Percentiles rank a stretch among this genome's conserved stretches.
phyloP scores from a whole-genome alignment of 83 land plant genomes.

The Picea engelmannii region DNA sequence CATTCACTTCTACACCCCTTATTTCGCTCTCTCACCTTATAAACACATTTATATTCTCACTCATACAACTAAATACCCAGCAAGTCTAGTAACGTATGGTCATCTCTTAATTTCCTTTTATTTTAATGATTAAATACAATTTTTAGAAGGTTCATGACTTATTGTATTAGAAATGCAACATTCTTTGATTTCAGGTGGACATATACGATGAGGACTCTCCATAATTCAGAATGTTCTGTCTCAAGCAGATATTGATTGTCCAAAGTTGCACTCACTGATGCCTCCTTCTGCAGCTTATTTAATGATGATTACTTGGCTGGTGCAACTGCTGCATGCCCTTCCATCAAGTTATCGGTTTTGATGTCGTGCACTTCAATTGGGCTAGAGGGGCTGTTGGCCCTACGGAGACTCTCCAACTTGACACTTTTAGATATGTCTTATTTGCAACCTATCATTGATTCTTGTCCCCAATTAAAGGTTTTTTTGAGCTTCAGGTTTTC shows the following conservation, averaged over 20 bases:
- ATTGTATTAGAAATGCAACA: too few species aligned
- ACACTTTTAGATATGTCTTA: slow-evolving; percentile 46
- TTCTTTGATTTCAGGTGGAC: too few species aligned
- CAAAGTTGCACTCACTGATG: slow-evolving; percentile 40
- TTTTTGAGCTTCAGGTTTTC: slow-evolving; percentile 49
- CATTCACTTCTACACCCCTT: too few species aligned
- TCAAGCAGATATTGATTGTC: slow-evolving; percentile 44
- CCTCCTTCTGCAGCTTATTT: slow-evolving; percentile 54
- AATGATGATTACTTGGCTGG: slow-evolving; percentile 45
- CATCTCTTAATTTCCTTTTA: too few species aligned
- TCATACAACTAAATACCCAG: too few species aligned
- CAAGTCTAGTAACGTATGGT: too few species aligned
- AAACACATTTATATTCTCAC: too few species aligned
- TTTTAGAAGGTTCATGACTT: too few species aligned
- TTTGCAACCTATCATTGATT: slow-evolving; percentile 41
- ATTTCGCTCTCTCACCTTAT: too few species aligned
- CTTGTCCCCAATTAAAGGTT: slow-evolving; percentile 53
- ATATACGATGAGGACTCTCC: too few species aligned
- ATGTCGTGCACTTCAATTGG: slow-evolving; percentile 46
- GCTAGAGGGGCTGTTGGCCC: slow-evolving; percentile 37
- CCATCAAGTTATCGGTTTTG: slow-evolving; percentile 36
- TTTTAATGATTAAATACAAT: too few species aligned
- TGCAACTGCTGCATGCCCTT: slow-evolving; percentile 45
- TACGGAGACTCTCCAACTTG: slow-evolving; percentile 32
- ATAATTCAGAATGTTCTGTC: too few species aligned